These are phyloP conservation scores for Syzygium syzygioides DNA, from an alignment of 441 rosid genomes.

Conservation along the genomic window DNA sequence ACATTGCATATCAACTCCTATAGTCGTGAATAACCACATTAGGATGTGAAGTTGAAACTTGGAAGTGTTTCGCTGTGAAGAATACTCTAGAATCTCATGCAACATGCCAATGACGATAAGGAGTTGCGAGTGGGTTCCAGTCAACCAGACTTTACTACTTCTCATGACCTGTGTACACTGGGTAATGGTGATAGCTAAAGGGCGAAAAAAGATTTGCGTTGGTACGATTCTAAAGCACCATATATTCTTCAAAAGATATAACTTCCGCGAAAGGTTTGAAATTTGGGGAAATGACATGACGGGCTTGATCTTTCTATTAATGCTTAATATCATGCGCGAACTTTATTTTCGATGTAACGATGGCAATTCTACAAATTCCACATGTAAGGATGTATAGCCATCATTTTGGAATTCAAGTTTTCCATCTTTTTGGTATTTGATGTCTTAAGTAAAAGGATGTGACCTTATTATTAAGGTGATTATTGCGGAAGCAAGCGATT, in stretches of 20 bases:
- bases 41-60: background rate
- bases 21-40: background rate
- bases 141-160: rapidly evolving
- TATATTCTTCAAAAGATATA: background rate
- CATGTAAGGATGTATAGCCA: background rate
- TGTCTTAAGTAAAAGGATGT: background rate
- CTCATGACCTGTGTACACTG: background rate
- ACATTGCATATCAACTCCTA: background rate
- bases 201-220: background rate
- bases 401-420: background rate
- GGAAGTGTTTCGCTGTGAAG: background rate
- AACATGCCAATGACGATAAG: background rate
- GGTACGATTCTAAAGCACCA: background rate
- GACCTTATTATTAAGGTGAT: background rate
- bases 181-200: background rate
- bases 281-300: background rate
- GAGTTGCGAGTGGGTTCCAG: background rate
- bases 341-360: background rate
- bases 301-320: background rate
- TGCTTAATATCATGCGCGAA: background rate
- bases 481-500: too few relatives aligned
- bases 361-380: background rate
- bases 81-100: background rate
- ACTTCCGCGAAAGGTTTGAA: background rate
- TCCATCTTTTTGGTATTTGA: background rate